Evolutionary conservation across 1,139 yeast genomes (phyloP), one percentile per base, ranked within the genome.

Genomic region (Geotrichum fermentans): DNA sequence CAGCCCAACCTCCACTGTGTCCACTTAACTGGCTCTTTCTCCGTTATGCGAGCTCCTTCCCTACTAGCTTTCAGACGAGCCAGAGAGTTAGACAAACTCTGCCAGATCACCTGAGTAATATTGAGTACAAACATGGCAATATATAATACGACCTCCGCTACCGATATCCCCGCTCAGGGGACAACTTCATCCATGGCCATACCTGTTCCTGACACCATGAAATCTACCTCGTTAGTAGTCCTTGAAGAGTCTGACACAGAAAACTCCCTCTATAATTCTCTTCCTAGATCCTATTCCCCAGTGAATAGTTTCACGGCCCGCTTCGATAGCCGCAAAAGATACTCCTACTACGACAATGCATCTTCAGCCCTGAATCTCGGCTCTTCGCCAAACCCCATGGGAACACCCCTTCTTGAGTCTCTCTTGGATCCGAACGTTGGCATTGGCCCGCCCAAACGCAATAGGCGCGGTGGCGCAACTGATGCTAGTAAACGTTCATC

Each of bases 381-480:
- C 20, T 11, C 22, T 34, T 6, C 22, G 22, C 42, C 42, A 16
- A n/a, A n/a, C 16, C 21, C 18, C 29, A 22, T 17, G 18, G 28
- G 20, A n/a, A 35, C 45, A 17, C 45, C 45, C 22, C 18, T 42
- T 24, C 40, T 42, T 13, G 45, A 42, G 17, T 22, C 34, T 18
- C 32, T 42, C 6, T 24, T 42, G 21, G 45, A 42, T 14, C 43
- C 43, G 4, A 40, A 40, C 35, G 43, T 40, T 21, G 43, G 43
- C 3, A 26, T 28, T 7, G 35, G 29, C 13, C 22, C 13, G 14
- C 35, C 43, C 3, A 28, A 22, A 26, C 6, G 43, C 14, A 6
- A 8, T 4, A 26, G 24, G 10, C 20, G 35, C 10, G 21, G 21
- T 5, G 21, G 29, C 4, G 26, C 35, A 2, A 5, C 28, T 6